Percentiles rank a stretch among this genome's conserved stretches.
These are phyloP conservation scores for Lachnellula subtilissima DNA, from an alignment of 2,329 filamentous ascomycete genomes.

Conservation along the genomic window DNA sequence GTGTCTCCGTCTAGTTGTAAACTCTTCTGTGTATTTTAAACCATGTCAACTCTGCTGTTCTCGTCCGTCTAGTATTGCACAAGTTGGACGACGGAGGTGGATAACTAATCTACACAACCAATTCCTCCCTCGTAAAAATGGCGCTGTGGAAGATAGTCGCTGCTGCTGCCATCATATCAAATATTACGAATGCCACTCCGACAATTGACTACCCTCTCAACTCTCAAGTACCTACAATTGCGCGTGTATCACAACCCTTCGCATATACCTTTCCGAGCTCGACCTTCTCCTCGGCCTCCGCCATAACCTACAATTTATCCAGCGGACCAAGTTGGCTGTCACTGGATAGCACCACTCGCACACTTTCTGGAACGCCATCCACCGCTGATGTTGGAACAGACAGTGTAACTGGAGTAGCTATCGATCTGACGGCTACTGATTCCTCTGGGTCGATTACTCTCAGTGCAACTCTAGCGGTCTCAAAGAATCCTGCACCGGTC, in stretches of 20 bases:
- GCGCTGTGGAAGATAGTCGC: constrained; percentile 18
- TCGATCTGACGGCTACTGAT: constrained; percentile 69
- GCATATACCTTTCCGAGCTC: constrained; percentile 66
- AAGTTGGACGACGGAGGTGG: neutral
- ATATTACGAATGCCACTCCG: constrained; percentile 30
- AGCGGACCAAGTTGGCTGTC: constrained; percentile 69
- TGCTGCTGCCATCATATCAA: constrained; percentile 17
- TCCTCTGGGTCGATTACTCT: constrained; percentile 56
- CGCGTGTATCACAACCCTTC: constrained; percentile 62
- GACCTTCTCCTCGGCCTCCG: constrained; percentile 62
- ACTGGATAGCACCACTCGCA: constrained; percentile 59
- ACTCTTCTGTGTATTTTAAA: constrained; percentile 10
- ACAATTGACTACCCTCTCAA: constrained; percentile 67
- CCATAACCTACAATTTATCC: constrained; percentile 62
- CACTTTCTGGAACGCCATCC: constrained; percentile 66
- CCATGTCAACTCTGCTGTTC: constrained; percentile 5
- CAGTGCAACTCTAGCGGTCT: constrained; percentile 67
- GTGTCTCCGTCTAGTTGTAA: constrained; percentile 8
- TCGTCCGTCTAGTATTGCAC: neutral
- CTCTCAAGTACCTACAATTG: constrained; percentile 76
- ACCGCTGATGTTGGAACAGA: constrained; percentile 50
- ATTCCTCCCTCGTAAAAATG: constrained; percentile 12
- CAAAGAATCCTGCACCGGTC: constrained; percentile 49
- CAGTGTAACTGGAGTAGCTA: constrained; percentile 39
- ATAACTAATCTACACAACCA: neutral